These are phyloP conservation scores for Kwoniella heveanensis DNA, from an alignment of 768 basidiomycete genomes.

Conservation along the genomic window DNA sequence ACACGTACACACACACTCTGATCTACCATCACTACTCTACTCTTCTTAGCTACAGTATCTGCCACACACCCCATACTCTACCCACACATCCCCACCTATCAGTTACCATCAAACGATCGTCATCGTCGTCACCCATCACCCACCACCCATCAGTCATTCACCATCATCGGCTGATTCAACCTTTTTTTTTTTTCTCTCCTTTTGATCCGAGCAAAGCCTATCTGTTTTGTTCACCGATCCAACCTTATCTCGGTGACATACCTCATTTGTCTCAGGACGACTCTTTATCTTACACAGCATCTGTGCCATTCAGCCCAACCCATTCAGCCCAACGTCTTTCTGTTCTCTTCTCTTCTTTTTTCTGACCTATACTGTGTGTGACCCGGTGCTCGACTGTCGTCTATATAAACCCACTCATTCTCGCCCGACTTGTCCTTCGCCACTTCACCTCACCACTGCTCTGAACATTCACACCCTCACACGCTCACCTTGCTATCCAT, in stretches of 20 bases:
- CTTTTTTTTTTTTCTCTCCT: background rate
- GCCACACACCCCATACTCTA: background rate
- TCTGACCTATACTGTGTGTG: background rate
- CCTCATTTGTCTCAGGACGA: background rate
- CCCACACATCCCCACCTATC: background rate
- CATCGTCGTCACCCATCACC: background rate
- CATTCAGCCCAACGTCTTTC: no score
- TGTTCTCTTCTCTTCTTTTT: background rate
- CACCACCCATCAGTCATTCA: background rate
- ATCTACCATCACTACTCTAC: background rate
- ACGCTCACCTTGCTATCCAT: no score
- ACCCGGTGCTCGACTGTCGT: no score
- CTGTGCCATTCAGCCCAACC: background rate
- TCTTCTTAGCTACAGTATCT: no score
- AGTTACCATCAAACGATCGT: background rate
- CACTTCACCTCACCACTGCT: no score
- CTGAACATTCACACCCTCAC: no score
- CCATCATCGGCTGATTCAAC: background rate
- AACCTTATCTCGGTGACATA: constrained; percentile 1
- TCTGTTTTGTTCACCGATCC: background rate
- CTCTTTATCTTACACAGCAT: background rate
- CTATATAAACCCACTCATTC: no score
- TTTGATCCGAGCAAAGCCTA: background rate
- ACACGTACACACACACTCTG: background rate
- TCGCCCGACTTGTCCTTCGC: no score